These are phyloP conservation scores for Aspergillus indologenus DNA, from an alignment of 495 filamentous ascomycete genomes.

Conservation along the genomic window DNA sequence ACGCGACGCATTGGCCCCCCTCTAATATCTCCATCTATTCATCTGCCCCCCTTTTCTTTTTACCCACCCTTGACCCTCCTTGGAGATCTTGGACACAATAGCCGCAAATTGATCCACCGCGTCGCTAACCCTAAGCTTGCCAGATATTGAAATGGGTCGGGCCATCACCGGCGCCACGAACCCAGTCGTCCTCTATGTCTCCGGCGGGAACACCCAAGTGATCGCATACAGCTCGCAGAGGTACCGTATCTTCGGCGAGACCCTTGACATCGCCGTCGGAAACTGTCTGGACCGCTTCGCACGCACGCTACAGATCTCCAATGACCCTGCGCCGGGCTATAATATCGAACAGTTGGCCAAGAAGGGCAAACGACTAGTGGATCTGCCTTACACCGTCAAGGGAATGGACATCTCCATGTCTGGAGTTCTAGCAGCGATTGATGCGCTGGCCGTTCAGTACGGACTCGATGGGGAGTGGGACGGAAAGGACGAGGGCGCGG, in stretches of 20 bases:
- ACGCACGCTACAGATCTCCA: conserved; percentile 81
- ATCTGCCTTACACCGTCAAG: conserved; percentile 94
- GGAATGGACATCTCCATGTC: conserved; percentile 98
- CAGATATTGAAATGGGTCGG: conserved; percentile 94
- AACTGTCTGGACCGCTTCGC: conserved; percentile 98
- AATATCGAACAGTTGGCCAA: conserved; percentile 98
- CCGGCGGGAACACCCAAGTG: conserved; percentile 95
- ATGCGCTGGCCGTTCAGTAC: conserved; percentile 68
- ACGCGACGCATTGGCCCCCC: background rate
- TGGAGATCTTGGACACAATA: no score
- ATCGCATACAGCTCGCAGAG: conserved; percentile 92
- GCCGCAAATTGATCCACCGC: background rate
- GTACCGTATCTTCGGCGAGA: conserved; percentile 97
- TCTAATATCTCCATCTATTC: background rate
- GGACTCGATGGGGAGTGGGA: conserved; percentile 39
- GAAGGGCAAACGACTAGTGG: conserved; percentile 66
- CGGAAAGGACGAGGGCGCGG: conserved; percentile 33
- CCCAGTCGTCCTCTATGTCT: conserved; percentile 94
- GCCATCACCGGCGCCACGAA: conserved; percentile 88
- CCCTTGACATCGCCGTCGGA: conserved; percentile 94
- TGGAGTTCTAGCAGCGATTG: conserved; percentile 80
- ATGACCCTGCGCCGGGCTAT: conserved; percentile 94
- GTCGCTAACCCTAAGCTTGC: background rate
- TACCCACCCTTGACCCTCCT: background rate
- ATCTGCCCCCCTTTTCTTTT: background rate